These are phyloP conservation scores for Vinca major DNA, from an alignment of 305 asterid genomes.

Conservation along the genomic window DNA sequence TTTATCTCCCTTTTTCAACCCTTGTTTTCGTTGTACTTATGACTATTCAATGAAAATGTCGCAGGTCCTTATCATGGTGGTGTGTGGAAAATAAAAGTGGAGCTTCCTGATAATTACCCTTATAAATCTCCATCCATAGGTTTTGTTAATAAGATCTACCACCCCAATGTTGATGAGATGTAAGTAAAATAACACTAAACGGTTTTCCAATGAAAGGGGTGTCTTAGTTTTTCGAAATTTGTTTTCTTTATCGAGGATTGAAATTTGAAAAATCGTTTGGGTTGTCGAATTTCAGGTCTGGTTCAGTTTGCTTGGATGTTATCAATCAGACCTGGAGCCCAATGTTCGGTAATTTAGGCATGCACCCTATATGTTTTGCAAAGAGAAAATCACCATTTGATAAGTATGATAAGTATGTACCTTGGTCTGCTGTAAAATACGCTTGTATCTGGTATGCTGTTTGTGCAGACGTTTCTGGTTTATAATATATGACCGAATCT, in stretches of 20 bases:
- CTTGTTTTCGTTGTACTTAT: background rate
- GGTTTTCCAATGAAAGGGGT: background rate
- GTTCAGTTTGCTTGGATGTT: conserved; percentile 88
- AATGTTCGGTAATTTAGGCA: conserved; percentile 61
- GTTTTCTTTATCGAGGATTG: background rate
- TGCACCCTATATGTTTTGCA: too few relatives aligned
- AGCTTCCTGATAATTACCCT: conserved; percentile 91
- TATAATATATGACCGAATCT: too few relatives aligned
- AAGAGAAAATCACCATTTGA: too few relatives aligned
- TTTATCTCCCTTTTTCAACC: background rate
- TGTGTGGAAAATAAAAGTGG: conserved; percentile 86
- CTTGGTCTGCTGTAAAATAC: too few relatives aligned
- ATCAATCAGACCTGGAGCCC: conserved; percentile 98
- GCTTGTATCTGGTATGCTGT: too few relatives aligned
- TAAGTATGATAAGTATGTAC: too few relatives aligned
- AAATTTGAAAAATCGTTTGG: conserved; percentile 3
- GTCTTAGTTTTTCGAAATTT: background rate
- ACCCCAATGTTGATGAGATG: conserved; percentile 96
- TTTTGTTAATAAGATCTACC: conserved; percentile 79
- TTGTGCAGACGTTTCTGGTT: too few relatives aligned
- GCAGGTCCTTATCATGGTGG: conserved; percentile 92
- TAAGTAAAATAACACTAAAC: conserved; percentile 23
- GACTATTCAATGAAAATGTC: conserved; percentile 8
- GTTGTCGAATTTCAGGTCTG: conserved; percentile 57
- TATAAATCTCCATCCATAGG: conserved; percentile 94